Evolutionary conservation across 805 yeast species (phyloP).

Genomic region (Jamesozyma gamospora): DNA sequence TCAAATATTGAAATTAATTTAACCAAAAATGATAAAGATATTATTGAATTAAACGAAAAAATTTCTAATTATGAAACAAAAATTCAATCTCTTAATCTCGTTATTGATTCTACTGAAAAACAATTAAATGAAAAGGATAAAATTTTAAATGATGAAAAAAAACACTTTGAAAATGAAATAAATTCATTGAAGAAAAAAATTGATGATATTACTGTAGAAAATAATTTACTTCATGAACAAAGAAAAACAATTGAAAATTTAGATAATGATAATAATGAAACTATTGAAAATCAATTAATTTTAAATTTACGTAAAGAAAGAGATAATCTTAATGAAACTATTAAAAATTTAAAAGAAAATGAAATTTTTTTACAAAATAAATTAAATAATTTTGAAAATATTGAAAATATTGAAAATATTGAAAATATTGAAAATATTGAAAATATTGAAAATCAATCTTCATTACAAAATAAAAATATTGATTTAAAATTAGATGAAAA

Average conservation of each 20-base stretch:
- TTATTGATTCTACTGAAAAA: neutral
- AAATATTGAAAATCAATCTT: slow-evolving; percentile 32
- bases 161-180: slow-evolving; percentile 38
- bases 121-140: slow-evolving; percentile 23
- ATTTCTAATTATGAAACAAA: slow-evolving; percentile 30
- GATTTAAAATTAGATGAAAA: slow-evolving; percentile 38
- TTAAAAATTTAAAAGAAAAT: slow-evolving; percentile 45
- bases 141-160: slow-evolving; percentile 38
- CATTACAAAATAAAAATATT: slow-evolving; percentile 35
- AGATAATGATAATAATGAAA: slow-evolving; percentile 16
- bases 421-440: slow-evolving; percentile 39
- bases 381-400: slow-evolving; percentile 17
- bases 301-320: slow-evolving; percentile 62
- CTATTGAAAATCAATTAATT: slow-evolving; percentile 41
- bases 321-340: slow-evolving; percentile 55
- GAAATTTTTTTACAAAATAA: slow-evolving; percentile 26
- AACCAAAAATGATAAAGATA: slow-evolving; percentile 43
- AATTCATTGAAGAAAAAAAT: slow-evolving; percentile 36
- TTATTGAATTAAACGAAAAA: slow-evolving; percentile 33
- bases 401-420: slow-evolving; percentile 42
- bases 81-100: slow-evolving; percentile 5
- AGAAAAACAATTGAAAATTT: slow-evolving; percentile 1
- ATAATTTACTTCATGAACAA: slow-evolving; percentile 52
- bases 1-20: slow-evolving; percentile 30
- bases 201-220: slow-evolving; percentile 54